These are phyloP conservation scores for Bromus sterilis DNA, from an alignment of 176 grass and related monocot genomes.

Conservation along the genomic window DNA sequence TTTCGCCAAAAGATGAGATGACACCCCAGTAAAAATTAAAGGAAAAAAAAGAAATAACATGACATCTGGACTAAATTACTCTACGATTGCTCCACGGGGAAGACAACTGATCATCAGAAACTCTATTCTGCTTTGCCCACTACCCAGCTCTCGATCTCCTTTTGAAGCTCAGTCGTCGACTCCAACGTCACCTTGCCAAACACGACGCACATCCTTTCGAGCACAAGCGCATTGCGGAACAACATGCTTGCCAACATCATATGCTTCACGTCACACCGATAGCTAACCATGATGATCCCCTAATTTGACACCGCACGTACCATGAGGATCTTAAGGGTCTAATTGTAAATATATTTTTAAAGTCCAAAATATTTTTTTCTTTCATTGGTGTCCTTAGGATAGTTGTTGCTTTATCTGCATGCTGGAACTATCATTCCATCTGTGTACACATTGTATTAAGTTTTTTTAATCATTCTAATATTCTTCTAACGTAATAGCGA, in stretches of 20 bases:
- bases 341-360: too few species aligned
- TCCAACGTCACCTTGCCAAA: not conserved
- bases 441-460: too few species aligned
- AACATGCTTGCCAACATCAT: not conserved
- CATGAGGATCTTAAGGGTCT: too few species aligned
- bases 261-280: not conserved
- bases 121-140: not conserved
- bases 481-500: too few species aligned
- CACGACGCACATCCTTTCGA: not conserved
- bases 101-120: not conserved
- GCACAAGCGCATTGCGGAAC: not conserved
- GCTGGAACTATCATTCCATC: too few species aligned
- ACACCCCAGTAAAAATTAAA: too few species aligned
- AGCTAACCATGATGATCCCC: constrained; percentile 17
- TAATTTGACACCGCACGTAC: too few species aligned
- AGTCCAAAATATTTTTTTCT: too few species aligned
- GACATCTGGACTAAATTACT: not conserved
- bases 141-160: not conserved
- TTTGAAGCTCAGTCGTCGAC: not conserved
- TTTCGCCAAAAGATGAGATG: too few species aligned
- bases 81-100: not conserved
- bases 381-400: too few species aligned
- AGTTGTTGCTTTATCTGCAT: too few species aligned
- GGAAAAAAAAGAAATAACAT: not conserved
- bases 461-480: too few species aligned